Conservation (phyloP, 2,329 filamentous ascomycete species). For the Fusarium tanahbumbuense region DNA sequence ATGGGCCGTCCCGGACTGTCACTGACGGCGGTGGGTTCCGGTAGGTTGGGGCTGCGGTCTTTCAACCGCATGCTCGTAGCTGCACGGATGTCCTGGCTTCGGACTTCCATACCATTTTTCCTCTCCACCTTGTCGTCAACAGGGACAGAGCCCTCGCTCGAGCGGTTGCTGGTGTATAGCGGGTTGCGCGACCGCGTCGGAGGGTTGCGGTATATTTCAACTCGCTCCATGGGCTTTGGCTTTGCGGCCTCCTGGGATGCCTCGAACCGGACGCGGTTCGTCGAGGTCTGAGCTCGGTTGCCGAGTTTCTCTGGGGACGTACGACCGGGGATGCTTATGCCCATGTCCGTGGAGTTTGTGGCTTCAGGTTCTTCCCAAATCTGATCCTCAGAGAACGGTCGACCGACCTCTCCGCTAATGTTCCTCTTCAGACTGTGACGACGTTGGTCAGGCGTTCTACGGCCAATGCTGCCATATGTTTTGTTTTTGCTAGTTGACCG, state of each 20-base stretch:
- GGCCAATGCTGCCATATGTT: slow-evolving; percentile 56
- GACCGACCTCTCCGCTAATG: slow-evolving; percentile 74
- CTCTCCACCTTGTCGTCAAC: slow-evolving; percentile 62
- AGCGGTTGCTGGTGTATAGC: slow-evolving; percentile 77
- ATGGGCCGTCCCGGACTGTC: slow-evolving; percentile 91
- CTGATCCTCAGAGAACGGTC: slow-evolving; percentile 78
- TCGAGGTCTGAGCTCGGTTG: slow-evolving; percentile 50
- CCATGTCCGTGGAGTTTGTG: slow-evolving; percentile 23
- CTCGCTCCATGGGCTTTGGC: slow-evolving; percentile 58
- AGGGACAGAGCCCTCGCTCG: slow-evolving; percentile 47
- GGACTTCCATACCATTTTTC: slow-evolving; percentile 85
- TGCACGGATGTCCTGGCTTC: slow-evolving; percentile 86
- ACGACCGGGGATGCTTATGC: slow-evolving; percentile 42
- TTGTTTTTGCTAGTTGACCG: slow-evolving; percentile 49
- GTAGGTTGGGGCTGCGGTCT: slow-evolving; percentile 87
- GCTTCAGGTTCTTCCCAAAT: slow-evolving; percentile 89
- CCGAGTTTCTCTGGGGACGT: slow-evolving; percentile 49
- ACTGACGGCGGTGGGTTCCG: slow-evolving; percentile 90
- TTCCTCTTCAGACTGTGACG: slow-evolving; percentile 75
- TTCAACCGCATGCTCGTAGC: slow-evolving; percentile 90
- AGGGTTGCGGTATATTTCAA: slow-evolving; percentile 87
- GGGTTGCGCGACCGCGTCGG: slow-evolving; percentile 86
- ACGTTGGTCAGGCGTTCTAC: slow-evolving; percentile 56
- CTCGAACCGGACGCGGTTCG: slow-evolving; percentile 55
- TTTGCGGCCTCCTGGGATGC: slow-evolving; percentile 53